phyloP scores from a whole-genome alignment of 192 early-diverging fungal genomes.

The Linnemannia schmuckeri region DNA sequence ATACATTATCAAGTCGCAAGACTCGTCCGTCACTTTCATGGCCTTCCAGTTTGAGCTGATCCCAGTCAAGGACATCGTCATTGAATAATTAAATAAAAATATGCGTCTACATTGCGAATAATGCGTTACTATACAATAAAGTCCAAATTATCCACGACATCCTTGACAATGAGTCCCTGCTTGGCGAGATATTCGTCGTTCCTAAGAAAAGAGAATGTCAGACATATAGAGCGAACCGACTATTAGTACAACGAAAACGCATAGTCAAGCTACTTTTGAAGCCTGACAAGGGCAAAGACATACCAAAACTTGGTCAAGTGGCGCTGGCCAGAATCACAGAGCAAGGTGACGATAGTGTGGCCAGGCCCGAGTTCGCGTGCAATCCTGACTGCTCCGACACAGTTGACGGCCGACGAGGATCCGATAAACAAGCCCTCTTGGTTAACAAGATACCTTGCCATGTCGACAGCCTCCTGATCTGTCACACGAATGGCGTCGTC shows the following conservation, averaged over 20 bases:
- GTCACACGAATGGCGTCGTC: slow-evolving; percentile 88
- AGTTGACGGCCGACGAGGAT: slow-evolving; percentile 91
- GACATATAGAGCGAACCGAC: neutral
- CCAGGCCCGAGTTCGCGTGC: slow-evolving; percentile 88
- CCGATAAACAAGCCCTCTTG: slow-evolving; percentile 93
- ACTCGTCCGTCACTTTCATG: slow-evolving; percentile 73
- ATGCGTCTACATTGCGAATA: neutral
- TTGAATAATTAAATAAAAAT: neutral
- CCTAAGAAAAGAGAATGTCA: slow-evolving; percentile 27
- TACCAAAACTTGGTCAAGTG: slow-evolving; percentile 97
- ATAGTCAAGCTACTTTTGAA: neutral
- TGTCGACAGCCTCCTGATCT: slow-evolving; percentile 90
- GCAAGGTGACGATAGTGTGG: slow-evolving; percentile 90
- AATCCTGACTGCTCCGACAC: slow-evolving; percentile 86
- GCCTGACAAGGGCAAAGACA: neutral
- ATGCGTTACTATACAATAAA: slow-evolving; percentile 30
- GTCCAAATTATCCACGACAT: slow-evolving; percentile 47
- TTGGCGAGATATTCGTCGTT: slow-evolving; percentile 63
- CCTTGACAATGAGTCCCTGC: slow-evolving; percentile 46
- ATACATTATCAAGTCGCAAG: slow-evolving; percentile 75
- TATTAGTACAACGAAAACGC: neutral
- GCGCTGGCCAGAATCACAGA: slow-evolving; percentile 92
- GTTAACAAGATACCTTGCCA: slow-evolving; percentile 88
- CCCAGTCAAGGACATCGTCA: slow-evolving; percentile 30
- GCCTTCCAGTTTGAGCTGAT: slow-evolving; percentile 75